Percentiles rank a stretch among this genome's conserved stretches.
Conservation (phyloP, 768 basidiomycete species). For the Leccinum fibrillosum region DNA sequence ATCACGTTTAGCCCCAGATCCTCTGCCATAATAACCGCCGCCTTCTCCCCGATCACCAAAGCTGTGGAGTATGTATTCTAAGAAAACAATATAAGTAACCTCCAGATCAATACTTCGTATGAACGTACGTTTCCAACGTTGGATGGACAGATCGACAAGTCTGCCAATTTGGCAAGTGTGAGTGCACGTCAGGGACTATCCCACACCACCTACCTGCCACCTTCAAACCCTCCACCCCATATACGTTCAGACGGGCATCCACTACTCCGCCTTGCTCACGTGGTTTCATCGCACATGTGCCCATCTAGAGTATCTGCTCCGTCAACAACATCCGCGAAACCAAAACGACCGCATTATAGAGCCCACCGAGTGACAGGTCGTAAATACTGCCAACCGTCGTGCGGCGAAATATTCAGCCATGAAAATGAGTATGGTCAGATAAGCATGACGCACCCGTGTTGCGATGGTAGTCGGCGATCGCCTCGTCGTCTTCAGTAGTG, state of each 20-base stretch:
- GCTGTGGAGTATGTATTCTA: too few relatives aligned
- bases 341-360: background rate
- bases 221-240: too few relatives aligned
- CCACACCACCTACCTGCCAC: too few relatives aligned
- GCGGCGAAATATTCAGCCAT: background rate
- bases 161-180: too few relatives aligned
- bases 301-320: background rate
- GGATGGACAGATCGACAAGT: too few relatives aligned
- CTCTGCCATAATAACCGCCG: too few relatives aligned
- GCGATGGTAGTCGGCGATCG: background rate
- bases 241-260: background rate
- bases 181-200: too few relatives aligned
- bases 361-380: background rate
- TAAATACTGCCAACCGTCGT: background rate
- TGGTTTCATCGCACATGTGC: conserved; percentile 66
- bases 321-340: background rate
- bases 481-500: background rate
- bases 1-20: too few relatives aligned
- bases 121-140: too few relatives aligned
- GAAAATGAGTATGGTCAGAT: background rate
- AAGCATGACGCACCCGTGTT: background rate
- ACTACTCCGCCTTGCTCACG: conserved; percentile 8
- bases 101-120: too few relatives aligned
- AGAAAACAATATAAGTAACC: too few relatives aligned
- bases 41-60: too few relatives aligned